A percentile compares a stretch with the other conserved stretches of the same genome.
Evolutionary conservation across 2,329 filamentous ascomycete species (phyloP).

Genomic region (Cladorrhinum sp.): DNA sequence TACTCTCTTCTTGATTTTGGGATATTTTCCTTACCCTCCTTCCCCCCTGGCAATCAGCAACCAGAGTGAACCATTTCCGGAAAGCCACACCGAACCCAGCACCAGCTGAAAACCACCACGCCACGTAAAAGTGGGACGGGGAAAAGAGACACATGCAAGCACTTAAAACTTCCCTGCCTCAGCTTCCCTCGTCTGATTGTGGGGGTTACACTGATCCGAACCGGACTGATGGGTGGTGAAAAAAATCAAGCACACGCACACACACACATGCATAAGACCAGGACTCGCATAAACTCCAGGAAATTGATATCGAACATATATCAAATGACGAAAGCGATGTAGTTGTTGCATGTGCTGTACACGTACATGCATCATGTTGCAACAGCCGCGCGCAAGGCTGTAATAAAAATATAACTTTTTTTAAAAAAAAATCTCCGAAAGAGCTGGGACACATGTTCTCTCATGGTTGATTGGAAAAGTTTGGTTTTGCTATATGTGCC

Average conservation of each 20-base stretch:
- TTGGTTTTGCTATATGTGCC: too few species aligned
- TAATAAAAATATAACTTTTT: too few species aligned
- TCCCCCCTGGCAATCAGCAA: not conserved
- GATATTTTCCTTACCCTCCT: not conserved
- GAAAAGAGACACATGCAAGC: conserved; percentile 23
- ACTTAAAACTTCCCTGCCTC: conserved; percentile 16
- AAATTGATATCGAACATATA: not conserved
- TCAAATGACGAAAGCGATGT: too few species aligned
- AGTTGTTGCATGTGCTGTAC: too few species aligned
- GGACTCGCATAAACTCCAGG: not conserved
- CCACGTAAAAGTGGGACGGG: too few species aligned
- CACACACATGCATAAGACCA: too few species aligned
- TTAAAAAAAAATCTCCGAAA: too few species aligned
- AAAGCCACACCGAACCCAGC: not conserved
- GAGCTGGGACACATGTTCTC: too few species aligned
- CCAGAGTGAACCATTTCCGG: not conserved
- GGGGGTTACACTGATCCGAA: not conserved
- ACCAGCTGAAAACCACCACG: not conserved
- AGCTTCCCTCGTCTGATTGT: not conserved
- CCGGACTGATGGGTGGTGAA: not conserved
- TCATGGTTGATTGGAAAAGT: too few species aligned
- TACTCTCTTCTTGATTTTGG: not conserved
- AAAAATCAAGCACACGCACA: too few species aligned
- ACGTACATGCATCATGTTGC: too few species aligned
- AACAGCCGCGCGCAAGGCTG: not conserved